These are phyloP conservation scores for Blumeriella jaapii DNA, from an alignment of 2,329 filamentous ascomycete species.

Conservation along the genomic window DNA sequence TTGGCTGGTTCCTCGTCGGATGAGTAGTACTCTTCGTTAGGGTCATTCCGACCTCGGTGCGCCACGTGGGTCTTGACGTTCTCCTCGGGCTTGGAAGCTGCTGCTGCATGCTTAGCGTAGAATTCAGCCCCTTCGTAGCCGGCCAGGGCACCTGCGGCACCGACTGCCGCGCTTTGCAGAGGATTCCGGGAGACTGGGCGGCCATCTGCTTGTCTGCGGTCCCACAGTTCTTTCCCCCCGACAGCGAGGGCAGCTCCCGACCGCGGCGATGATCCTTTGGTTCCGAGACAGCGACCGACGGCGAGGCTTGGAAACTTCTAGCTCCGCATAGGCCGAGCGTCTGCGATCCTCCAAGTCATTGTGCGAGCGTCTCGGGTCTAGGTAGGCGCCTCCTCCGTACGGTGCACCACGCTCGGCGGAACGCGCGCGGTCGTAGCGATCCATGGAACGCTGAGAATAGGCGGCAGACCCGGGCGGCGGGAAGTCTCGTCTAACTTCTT, in stretches of 20 bases:
- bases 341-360: constrained; percentile 35
- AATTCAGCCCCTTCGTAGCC: constrained; percentile 52
- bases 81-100: constrained; percentile 20
- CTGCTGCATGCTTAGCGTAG: constrained; percentile 44
- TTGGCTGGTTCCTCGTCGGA: constrained; percentile 41
- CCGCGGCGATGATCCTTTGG: constrained; percentile 55
- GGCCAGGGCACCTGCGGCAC: constrained; percentile 51
- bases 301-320: constrained; percentile 36
- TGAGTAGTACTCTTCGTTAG: constrained; percentile 42
- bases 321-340: constrained; percentile 38
- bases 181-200: constrained; percentile 43
- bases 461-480: constrained; percentile 41
- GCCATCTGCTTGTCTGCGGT: constrained; percentile 43
- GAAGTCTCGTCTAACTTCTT: constrained; percentile 77
- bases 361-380: constrained; percentile 37
- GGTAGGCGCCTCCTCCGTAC: constrained; percentile 44
- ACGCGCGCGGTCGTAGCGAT: constrained; percentile 37
- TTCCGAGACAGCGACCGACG: constrained; percentile 47
- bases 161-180: constrained; percentile 47
- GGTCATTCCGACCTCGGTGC: constrained; percentile 43
- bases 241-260: constrained; percentile 54
- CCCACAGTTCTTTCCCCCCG: constrained; percentile 54
- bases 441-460: constrained; percentile 19
- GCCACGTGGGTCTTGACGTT: constrained; percentile 42
- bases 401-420: constrained; percentile 51